A percentile compares a stretch with the other conserved stretches of the same genome.
These are phyloP conservation scores for Mangifera indica DNA, from an alignment of 345 rosid genomes.

Conservation along the genomic window DNA sequence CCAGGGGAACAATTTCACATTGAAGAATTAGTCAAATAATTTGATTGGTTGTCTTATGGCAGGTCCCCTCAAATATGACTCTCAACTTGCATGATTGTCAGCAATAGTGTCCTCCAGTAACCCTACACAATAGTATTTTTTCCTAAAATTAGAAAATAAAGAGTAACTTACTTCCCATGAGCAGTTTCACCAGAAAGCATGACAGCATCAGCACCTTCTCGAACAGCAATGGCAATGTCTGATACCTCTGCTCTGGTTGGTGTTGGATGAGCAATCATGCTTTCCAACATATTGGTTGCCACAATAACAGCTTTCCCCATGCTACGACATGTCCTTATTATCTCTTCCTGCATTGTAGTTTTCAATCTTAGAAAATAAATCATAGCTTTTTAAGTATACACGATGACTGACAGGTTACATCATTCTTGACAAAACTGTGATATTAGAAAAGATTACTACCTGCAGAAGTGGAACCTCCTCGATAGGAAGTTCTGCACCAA, in stretches of 20 bases:
- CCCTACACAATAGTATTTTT: background rate
- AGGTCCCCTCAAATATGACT: background rate
- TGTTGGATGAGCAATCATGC: constrained; percentile 99
- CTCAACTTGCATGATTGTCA: background rate
- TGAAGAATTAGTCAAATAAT: background rate
- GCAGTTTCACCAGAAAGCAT: constrained; percentile 99
- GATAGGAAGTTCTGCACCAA: constrained; percentile 99
- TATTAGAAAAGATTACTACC: constrained; percentile 45
- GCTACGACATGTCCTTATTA: constrained; percentile 89
- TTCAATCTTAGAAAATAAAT: constrained; percentile 14
- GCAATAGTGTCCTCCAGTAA: background rate
- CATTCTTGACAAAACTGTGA: constrained; percentile 13
- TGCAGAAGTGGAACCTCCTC: constrained; percentile 99
- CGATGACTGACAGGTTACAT: constrained; percentile 15
- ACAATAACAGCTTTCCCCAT: constrained; percentile 99
- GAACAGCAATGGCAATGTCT: constrained; percentile 96
- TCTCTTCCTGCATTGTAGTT: constrained; percentile 62
- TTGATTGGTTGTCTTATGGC: background rate
- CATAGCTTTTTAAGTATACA: constrained; percentile 3
- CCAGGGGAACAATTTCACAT: background rate
- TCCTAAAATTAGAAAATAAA: background rate
- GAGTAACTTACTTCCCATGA: constrained; percentile 80
- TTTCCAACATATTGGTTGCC: constrained; percentile 98
- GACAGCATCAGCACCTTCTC: constrained; percentile 96
- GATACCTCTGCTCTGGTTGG: constrained; percentile 99